Evolutionary conservation across 257 asterid species (phyloP), one percentile per base, ranked within the genome.

Genomic region (Datura wrightii): DNA sequence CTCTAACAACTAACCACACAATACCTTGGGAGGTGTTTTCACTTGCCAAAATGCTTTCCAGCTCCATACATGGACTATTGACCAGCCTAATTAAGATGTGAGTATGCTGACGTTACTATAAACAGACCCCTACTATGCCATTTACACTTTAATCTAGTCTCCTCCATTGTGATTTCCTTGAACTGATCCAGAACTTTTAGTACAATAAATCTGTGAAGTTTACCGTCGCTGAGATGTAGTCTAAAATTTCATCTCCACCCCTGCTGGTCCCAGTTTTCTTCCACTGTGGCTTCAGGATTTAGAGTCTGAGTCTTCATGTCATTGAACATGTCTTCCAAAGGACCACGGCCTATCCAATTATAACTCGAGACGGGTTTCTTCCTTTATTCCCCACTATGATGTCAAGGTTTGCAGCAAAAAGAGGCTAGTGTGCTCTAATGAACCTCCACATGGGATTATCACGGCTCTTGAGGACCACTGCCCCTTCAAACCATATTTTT

Each of bases 21-120:
- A 16, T 69, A 18, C 36, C 1, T 70, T 9, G 36, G 79, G 18
- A 8, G 55, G 37, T 41, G 36, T 70, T 70, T 44, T 70, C 55
- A 70, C 79, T 70, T 8, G 37, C 34, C 18, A 70, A 8, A 44
- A 5, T 9, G 9, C 55, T 48, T 70, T 9, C 54, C 54, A 70
- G 36, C 79, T 70, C 16, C 79, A 70, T n/a, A 70, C 53, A 42
- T 42, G 79, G 36, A 70, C 55, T 41, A 36, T 54, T 42, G 79
- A 42, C 55, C 37, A 42, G 37, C 48, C 74, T 37, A 67, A n/a
- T 42, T 70, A 37, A 70, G 53, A 70, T 18, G 37, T 10, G 36
- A 70, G 79, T 42, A 42, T 10, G 54, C 37, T 18, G 36, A 70
- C 19, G 34, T 70, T 19, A 70, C 18, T 11, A 5, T 5, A 42